These are phyloP conservation scores for Powellomyces hirtus DNA, from an alignment of 192 early-diverging fungal genomes.

Conservation along the genomic window DNA sequence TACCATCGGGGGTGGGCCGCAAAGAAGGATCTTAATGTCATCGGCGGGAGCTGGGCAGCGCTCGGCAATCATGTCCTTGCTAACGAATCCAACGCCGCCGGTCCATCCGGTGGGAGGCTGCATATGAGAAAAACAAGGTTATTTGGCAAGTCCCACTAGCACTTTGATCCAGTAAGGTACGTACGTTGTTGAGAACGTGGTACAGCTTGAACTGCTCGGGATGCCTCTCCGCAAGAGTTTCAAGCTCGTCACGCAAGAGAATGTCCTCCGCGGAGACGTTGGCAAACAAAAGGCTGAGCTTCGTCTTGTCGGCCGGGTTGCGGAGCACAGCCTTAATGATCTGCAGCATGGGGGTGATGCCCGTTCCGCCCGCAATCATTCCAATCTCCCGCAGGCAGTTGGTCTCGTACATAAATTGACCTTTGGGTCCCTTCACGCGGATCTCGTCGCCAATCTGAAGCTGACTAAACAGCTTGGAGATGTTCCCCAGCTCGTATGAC, in stretches of 20 bases:
- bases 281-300: conserved; percentile 84
- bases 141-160: no score
- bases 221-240: conserved; percentile 66
- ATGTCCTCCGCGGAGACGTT: conserved; percentile 91
- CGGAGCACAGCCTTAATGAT: conserved; percentile 82
- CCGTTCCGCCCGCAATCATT: conserved; percentile 95
- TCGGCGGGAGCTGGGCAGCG: conserved; percentile 68
- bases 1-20: conserved; percentile 86
- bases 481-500: conserved; percentile 78
- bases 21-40: conserved; percentile 85
- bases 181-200: conserved; percentile 76
- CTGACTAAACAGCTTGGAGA: conserved; percentile 68
- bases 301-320: conserved; percentile 86
- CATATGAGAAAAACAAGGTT: background rate
- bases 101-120: conserved; percentile 72
- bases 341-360: conserved; percentile 94
- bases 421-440: conserved; percentile 84
- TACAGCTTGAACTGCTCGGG: conserved; percentile 71
- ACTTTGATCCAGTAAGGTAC: no score
- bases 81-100: conserved; percentile 84
- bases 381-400: conserved; percentile 77
- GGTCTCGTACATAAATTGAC: conserved; percentile 79
- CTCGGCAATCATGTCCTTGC: conserved; percentile 75
- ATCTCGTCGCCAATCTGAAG: conserved; percentile 74
- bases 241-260: conserved; percentile 78